These are phyloP conservation scores for Lasiodiplodia theobromae DNA, from an alignment of 2,329 filamentous ascomycete genomes.

Conservation along the genomic window DNA sequence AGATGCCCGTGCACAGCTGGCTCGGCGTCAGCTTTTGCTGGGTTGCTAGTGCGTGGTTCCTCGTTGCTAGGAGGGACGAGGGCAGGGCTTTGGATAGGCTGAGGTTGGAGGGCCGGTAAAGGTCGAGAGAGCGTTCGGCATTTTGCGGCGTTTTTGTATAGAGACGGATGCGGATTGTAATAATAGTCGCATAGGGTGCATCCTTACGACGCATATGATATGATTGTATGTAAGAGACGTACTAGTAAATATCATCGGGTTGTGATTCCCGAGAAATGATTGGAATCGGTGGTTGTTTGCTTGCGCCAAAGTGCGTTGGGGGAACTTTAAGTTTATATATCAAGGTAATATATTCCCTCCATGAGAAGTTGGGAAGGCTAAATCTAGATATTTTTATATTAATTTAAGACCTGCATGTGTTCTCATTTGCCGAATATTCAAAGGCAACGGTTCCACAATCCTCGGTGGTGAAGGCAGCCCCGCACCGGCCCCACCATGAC, in stretches of 20 bases:
- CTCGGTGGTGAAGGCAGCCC: neutral
- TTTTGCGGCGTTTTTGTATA: neutral
- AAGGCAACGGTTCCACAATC: neutral
- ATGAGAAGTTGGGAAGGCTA: neutral
- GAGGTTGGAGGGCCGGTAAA: slow-evolving; percentile 40
- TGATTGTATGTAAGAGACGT: neutral
- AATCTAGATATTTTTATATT: too few relatives aligned
- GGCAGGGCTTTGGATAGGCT: slow-evolving; percentile 43
- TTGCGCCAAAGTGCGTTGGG: too few relatives aligned
- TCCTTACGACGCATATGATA: neutral
- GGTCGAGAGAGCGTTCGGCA: neutral
- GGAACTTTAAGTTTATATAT: too few relatives aligned
- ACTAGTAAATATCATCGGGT: neutral
- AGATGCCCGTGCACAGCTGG: slow-evolving; percentile 60
- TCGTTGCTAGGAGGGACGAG: slow-evolving; percentile 52
- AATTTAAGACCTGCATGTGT: too few relatives aligned
- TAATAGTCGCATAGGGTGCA: neutral
- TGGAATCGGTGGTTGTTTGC: too few relatives aligned
- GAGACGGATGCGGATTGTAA: neutral
- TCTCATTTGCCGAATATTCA: too few relatives aligned
- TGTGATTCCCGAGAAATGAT: neutral
- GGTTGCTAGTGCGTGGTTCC: slow-evolving; percentile 59
- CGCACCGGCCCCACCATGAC: slow-evolving; percentile 27
- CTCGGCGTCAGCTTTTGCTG: slow-evolving; percentile 60
- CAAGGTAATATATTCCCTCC: too few relatives aligned